These are phyloP conservation scores for Helotiales sp. DNA, from an alignment of 2,329 filamentous ascomycete genomes.

Conservation along the genomic window DNA sequence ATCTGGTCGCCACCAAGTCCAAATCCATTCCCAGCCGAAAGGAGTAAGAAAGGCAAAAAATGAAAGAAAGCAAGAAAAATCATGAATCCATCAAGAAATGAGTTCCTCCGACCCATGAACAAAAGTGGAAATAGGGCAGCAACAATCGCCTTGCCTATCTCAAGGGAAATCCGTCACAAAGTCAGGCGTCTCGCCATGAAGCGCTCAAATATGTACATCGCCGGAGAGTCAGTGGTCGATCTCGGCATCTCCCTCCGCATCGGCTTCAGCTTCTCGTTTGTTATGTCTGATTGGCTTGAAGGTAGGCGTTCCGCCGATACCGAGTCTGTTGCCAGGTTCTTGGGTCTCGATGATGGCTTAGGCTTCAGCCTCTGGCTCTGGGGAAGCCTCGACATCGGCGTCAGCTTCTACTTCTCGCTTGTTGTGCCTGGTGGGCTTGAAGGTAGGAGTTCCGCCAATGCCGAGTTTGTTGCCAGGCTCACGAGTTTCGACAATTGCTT, in stretches of 20 bases:
- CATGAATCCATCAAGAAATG: background rate
- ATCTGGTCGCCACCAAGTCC: no score
- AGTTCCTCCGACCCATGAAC: background rate
- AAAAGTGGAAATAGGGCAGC: background rate
- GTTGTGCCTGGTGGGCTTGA: background rate
- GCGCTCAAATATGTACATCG: background rate
- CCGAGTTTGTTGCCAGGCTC: slow-evolving; percentile 1
- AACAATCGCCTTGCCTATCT: no score
- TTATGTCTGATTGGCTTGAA: background rate
- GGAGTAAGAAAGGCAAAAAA: background rate
- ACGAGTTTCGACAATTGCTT: background rate
- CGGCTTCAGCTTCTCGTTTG: slow-evolving; percentile 6
- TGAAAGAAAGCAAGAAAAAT: background rate
- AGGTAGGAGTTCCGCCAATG: background rate
- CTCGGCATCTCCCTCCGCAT: no score
- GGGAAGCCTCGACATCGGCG: background rate
- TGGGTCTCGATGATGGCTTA: background rate
- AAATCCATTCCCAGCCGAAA: background rate
- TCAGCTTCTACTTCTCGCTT: slow-evolving; percentile 1
- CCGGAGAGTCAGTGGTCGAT: background rate
- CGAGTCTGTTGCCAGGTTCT: background rate
- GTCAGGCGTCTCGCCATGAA: background rate
- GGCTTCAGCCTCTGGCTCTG: background rate
- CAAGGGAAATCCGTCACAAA: background rate
- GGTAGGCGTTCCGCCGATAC: background rate